Conservation (phyloP, 352 stramenopile species). For the Pythium brassicae region DNA sequence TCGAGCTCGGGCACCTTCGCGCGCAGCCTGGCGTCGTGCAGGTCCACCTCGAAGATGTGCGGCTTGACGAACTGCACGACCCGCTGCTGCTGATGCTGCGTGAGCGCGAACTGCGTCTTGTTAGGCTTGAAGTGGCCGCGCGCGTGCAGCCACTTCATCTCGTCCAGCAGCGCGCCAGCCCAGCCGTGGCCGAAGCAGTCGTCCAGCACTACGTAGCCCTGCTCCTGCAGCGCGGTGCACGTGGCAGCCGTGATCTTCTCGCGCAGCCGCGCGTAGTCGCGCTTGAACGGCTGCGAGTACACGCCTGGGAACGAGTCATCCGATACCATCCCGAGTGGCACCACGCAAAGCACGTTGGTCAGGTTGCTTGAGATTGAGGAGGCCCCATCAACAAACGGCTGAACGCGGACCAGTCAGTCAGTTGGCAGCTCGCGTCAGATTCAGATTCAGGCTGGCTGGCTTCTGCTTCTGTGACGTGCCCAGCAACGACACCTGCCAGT, state of each 20-base stretch:
- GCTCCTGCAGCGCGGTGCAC: slow-evolving; percentile 40
- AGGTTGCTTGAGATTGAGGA: too few relatives aligned
- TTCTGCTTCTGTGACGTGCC: too few relatives aligned
- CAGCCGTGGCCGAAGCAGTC: slow-evolving; percentile 58
- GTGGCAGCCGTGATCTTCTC: slow-evolving; percentile 34
- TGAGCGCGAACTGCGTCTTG: slow-evolving; percentile 79
- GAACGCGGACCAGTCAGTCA: too few relatives aligned
- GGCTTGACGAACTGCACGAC: slow-evolving; percentile 63
- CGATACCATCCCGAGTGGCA: too few relatives aligned
- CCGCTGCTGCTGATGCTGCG: slow-evolving; percentile 22
- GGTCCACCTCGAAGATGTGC: slow-evolving; percentile 81
- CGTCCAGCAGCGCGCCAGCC: slow-evolving; percentile 48
- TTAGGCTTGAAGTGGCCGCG: slow-evolving; percentile 62
- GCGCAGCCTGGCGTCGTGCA: slow-evolving; percentile 59
- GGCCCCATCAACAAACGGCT: too few relatives aligned
- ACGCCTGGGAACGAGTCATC: slow-evolving; percentile 23
- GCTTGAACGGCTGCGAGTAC: slow-evolving; percentile 47
- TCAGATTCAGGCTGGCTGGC: too few relatives aligned
- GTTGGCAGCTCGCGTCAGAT: too few relatives aligned
- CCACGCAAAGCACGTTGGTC: too few relatives aligned
- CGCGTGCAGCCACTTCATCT: slow-evolving; percentile 58
- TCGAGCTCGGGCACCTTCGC: slow-evolving; percentile 57
- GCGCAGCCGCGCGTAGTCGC: slow-evolving; percentile 47
- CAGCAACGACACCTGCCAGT: too few relatives aligned
- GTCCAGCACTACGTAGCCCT: slow-evolving; percentile 63